Conservation (phyloP, 768 basidiomycete genomes). For the Calvatia gigantea region DNA sequence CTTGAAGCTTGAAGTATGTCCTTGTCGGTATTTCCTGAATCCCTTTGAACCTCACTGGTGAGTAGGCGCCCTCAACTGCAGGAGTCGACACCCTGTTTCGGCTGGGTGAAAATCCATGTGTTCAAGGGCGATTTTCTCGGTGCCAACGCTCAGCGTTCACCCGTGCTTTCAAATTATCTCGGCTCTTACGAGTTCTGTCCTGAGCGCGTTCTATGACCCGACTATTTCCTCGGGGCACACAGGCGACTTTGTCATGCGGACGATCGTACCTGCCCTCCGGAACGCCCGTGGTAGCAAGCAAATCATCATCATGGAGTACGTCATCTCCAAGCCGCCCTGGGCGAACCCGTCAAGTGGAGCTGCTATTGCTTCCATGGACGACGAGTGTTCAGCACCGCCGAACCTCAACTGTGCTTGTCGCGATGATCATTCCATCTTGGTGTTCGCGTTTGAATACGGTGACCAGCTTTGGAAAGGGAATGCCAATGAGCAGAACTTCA, state of each 20-base stretch:
- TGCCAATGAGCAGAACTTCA: slow-evolving; percentile 37
- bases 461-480: slow-evolving; percentile 35
- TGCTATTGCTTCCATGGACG: slow-evolving; percentile 26
- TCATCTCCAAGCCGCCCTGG: too few species aligned
- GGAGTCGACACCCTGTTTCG: slow-evolving; percentile 33
- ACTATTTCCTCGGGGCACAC: slow-evolving; percentile 26
- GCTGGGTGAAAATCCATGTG: slow-evolving; percentile 33
- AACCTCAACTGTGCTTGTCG: slow-evolving; percentile 32
- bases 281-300: slow-evolving; percentile 33
- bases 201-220: slow-evolving; percentile 34
- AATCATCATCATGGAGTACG: slow-evolving; percentile 33
- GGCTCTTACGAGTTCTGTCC: neutral
- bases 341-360: slow-evolving; percentile 22
- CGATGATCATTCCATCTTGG: slow-evolving; percentile 27
- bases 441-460: slow-evolving; percentile 36
- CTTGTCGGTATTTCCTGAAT: neutral
- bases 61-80: slow-evolving; percentile 28
- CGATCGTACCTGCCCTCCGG: slow-evolving; percentile 33
- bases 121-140: slow-evolving; percentile 35
- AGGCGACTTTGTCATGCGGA: slow-evolving; percentile 35
- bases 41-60: neutral
- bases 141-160: slow-evolving; percentile 38
- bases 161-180: neutral
- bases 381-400: slow-evolving; percentile 29
- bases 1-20: too few species aligned